Conservation (phyloP, 768 basidiomycete genomes). For the Sutorius australiensis region DNA sequence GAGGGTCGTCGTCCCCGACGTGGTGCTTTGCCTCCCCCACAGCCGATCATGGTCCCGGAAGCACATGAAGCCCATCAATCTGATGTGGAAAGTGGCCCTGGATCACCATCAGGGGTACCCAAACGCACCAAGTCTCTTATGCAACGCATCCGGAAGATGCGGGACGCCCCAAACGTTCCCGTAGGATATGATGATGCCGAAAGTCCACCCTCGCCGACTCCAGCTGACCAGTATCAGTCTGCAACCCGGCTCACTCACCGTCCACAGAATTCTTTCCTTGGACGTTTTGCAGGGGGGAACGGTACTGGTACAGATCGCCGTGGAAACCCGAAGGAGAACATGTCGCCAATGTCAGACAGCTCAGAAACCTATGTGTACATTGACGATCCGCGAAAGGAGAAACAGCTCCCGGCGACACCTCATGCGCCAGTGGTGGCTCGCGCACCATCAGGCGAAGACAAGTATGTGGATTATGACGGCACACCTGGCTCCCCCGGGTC, state of each 20-base stretch:
- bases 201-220: constrained; percentile 44
- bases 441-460: constrained; percentile 28
- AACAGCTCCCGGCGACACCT: constrained; percentile 50
- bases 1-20: constrained; percentile 42
- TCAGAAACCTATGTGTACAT: constrained; percentile 68
- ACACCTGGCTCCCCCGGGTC: constrained; percentile 35
- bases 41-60: constrained; percentile 78
- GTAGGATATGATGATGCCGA: constrained; percentile 44
- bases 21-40: constrained; percentile 67
- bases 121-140: constrained; percentile 81
- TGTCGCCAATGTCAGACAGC: constrained; percentile 29
- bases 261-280: constrained; percentile 71
- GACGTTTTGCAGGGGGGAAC: constrained; percentile 53
- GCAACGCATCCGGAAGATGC: constrained; percentile 86
- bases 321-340: constrained; percentile 35
- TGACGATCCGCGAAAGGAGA: constrained; percentile 47
- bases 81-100: constrained; percentile 34
- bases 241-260: constrained; percentile 60
- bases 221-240: constrained; percentile 28
- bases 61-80: constrained; percentile 41
- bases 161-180: constrained; percentile 80
- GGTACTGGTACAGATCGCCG: constrained; percentile 27
- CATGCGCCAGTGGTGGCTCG: constrained; percentile 22
- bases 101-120: constrained; percentile 45
- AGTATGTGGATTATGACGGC: constrained; percentile 50